Evolutionary conservation across 164 flowering plant species (phyloP).

Genomic region (Tinospora cordifolia): DNA sequence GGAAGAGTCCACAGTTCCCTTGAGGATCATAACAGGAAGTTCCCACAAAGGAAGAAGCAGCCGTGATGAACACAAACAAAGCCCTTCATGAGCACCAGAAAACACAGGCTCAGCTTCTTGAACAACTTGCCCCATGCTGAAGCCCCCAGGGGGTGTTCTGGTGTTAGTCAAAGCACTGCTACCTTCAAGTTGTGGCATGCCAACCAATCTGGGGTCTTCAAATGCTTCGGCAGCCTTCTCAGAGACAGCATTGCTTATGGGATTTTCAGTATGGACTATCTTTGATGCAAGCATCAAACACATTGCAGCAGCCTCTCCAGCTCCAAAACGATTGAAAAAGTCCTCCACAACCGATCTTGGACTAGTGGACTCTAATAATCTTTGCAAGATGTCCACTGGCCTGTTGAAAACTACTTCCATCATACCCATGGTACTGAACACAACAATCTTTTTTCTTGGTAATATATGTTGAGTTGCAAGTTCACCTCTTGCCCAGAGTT

Average conservation of each 20-base stretch:
- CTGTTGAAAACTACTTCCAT: slow-evolving; percentile 86
- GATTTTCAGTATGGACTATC: slow-evolving; percentile 55
- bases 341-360: slow-evolving; percentile 81
- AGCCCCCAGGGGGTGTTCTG: slow-evolving; percentile 79
- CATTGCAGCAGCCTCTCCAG: slow-evolving; percentile 97
- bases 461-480: slow-evolving; percentile 82
- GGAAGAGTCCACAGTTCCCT: slow-evolving; percentile 42
- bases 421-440: slow-evolving; percentile 95
- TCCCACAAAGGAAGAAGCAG: slow-evolving; percentile 94
- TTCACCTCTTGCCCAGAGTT: slow-evolving; percentile 91
- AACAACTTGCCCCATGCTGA: slow-evolving; percentile 99
- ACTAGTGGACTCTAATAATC: slow-evolving; percentile 68
- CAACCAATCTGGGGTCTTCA: slow-evolving; percentile 93
- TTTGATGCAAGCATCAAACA: slow-evolving; percentile 83
- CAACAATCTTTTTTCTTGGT: slow-evolving; percentile 71
- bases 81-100: slow-evolving; percentile 98
- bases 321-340: slow-evolving; percentile 89
- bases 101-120: slow-evolving; percentile 95
- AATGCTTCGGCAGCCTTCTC: slow-evolving; percentile 96
- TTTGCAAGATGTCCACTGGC: slow-evolving; percentile 82
- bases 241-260: slow-evolving; percentile 60
- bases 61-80: slow-evolving; percentile 85
- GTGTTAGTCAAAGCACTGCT: slow-evolving; percentile 56
- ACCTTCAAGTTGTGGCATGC: slow-evolving; percentile 93
- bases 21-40: slow-evolving; percentile 68